phyloP scores from a whole-genome alignment of 73 alveolate species.

The Strombidium stylifer region DNA sequence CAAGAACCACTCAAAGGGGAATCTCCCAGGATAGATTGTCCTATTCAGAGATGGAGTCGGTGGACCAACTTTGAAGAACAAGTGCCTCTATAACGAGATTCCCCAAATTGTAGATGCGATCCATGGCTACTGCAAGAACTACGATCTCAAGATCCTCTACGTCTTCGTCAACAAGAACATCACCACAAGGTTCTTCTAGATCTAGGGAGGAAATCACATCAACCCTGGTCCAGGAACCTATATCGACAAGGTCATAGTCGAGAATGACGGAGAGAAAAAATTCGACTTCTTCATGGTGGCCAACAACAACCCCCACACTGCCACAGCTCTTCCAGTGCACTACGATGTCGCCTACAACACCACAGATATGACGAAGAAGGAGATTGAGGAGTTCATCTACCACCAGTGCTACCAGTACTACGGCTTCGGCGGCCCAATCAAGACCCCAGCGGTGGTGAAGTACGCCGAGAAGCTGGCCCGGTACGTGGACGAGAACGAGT shows the following conservation, averaged over 20 bases:
- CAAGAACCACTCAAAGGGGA: slow-evolving; percentile 32
- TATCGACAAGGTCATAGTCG: slow-evolving; percentile 56
- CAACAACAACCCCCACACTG: slow-evolving; percentile 68
- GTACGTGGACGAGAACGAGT: slow-evolving; percentile 14
- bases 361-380: slow-evolving; percentile 1
- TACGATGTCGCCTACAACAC: slow-evolving; percentile 65
- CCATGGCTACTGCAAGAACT: slow-evolving; percentile 21
- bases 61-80: slow-evolving; percentile 38
- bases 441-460: slow-evolving; percentile 81
- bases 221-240: slow-evolving; percentile 84
- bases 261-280: slow-evolving; percentile 32
- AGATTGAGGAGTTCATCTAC: slow-evolving; percentile 66
- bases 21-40: slow-evolving; percentile 61
- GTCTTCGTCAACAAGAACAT: slow-evolving; percentile 69
- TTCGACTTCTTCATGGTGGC: slow-evolving; percentile 80
- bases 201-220: not conserved
- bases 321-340: slow-evolving; percentile 80
- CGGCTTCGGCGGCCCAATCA: slow-evolving; percentile 81
- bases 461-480: slow-evolving; percentile 74
- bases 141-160: slow-evolving; percentile 56
- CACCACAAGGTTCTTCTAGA: slow-evolving; percentile 55
- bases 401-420: slow-evolving; percentile 74
- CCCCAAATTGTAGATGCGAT: not conserved
- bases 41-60: slow-evolving; percentile 89
- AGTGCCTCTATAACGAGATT: not conserved